Percentiles rank a stretch among this genome's conserved stretches.
Conservation (phyloP, 768 basidiomycete genomes). For the Ephemerocybe angulata region DNA sequence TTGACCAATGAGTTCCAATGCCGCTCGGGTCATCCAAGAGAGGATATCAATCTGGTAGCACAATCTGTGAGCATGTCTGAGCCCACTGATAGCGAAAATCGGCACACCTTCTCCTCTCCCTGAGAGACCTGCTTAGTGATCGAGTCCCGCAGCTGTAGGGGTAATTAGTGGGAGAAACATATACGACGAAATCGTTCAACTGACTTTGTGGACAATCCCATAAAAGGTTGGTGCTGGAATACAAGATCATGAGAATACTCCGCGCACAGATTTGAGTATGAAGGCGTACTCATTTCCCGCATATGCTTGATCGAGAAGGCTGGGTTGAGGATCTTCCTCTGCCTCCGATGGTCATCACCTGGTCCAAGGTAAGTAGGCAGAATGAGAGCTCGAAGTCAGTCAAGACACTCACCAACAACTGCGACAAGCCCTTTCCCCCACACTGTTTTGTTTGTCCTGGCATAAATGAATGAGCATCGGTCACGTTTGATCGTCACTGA, state of each 20-base stretch:
- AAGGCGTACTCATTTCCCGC: slow-evolving; percentile 30
- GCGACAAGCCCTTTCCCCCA: slow-evolving; percentile 7
- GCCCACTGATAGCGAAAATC: background rate
- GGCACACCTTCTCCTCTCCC: slow-evolving; percentile 25
- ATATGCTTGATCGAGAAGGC: slow-evolving; percentile 32
- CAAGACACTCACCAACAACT: slow-evolving; percentile 16
- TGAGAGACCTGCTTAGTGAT: slow-evolving; percentile 19
- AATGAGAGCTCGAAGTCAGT: background rate
- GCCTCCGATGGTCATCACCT: slow-evolving; percentile 17
- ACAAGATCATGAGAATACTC: background rate
- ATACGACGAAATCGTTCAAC: background rate
- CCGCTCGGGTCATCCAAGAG: slow-evolving; percentile 26
- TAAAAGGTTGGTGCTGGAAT: slow-evolving; percentile 26
- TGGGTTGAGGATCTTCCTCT: slow-evolving; percentile 37
- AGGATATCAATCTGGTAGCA: slow-evolving; percentile 12
- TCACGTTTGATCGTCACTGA: background rate
- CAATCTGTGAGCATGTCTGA: background rate
- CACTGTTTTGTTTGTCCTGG: background rate
- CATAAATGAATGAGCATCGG: background rate
- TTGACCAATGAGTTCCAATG: slow-evolving; percentile 29
- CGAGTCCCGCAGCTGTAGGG: slow-evolving; percentile 23
- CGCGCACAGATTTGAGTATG: background rate
- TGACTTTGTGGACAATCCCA: slow-evolving; percentile 20
- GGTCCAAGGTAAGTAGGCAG: background rate
- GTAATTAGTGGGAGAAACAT: background rate